Conservation (phyloP, 2,329 filamentous ascomycete genomes). For the Raffaelea ambrosiae region DNA sequence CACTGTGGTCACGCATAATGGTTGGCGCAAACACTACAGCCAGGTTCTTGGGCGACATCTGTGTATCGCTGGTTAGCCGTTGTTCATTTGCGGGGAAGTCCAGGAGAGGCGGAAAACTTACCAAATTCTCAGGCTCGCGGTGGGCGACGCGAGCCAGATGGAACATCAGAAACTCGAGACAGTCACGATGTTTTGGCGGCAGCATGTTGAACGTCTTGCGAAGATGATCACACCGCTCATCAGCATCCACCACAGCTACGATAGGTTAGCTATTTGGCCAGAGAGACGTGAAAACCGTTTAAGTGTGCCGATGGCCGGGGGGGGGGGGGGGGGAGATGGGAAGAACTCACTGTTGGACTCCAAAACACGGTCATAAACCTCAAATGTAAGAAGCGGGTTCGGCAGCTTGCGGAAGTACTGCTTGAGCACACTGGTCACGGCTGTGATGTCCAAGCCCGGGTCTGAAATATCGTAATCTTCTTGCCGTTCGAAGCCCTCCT, state of each 20-base stretch:
- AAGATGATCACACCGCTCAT: conserved; percentile 63
- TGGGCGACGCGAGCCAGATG: conserved; percentile 82
- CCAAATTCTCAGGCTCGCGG: conserved; percentile 75
- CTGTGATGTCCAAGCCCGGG: conserved; percentile 87
- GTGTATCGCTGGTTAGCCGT: not conserved
- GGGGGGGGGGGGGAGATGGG: too few relatives aligned
- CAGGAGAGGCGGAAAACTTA: conserved; percentile 30
- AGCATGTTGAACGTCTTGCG: conserved; percentile 67
- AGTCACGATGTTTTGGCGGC: conserved; percentile 77
- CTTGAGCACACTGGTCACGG: conserved; percentile 90
- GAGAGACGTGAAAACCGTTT: too few relatives aligned
- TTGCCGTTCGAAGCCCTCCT: conserved; percentile 82
- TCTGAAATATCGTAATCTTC: conserved; percentile 90
- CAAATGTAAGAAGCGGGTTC: conserved; percentile 80
- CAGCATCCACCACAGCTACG: conserved; percentile 53
- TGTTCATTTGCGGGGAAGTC: not conserved
- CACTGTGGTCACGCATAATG: conserved; percentile 83
- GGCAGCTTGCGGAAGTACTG: conserved; percentile 96
- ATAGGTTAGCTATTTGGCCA: conserved; percentile 13
- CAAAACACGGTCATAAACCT: conserved; percentile 82
- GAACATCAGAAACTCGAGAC: conserved; percentile 87
- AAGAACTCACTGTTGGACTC: conserved; percentile 62
- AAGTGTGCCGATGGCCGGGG: too few relatives aligned
- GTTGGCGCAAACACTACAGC: conserved; percentile 97
- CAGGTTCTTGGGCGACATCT: conserved; percentile 95